These are phyloP conservation scores for Blumeriella jaapii DNA, from an alignment of 2,329 filamentous ascomycete species.

Conservation along the genomic window DNA sequence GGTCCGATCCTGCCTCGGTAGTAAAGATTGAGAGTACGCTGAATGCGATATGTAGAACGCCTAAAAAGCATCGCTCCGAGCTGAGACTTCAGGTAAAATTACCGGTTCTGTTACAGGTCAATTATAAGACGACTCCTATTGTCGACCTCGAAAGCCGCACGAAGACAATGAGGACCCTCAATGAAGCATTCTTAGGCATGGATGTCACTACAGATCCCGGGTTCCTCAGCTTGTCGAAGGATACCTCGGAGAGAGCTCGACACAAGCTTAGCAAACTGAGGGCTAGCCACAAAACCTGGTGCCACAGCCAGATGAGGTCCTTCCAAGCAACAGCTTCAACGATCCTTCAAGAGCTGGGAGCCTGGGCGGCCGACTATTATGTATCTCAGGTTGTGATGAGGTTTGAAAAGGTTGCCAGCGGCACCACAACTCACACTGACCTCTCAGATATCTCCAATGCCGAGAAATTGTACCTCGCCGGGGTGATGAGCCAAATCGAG, in stretches of 20 bases:
- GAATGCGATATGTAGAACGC: constrained; percentile 43
- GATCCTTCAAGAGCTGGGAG: constrained; percentile 47
- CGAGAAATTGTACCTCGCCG: constrained; percentile 45
- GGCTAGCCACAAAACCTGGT: constrained; percentile 37
- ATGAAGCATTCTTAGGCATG: constrained; percentile 28
- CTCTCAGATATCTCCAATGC: constrained; percentile 31
- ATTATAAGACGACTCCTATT: constrained; percentile 4
- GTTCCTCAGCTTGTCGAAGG: constrained; percentile 35
- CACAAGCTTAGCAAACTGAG: constrained; percentile 31
- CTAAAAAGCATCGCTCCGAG: constrained; percentile 42
- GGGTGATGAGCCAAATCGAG: constrained; percentile 33
- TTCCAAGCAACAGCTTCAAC: constrained; percentile 39
- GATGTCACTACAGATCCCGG: constrained; percentile 52
- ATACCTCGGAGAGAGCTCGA: constrained; percentile 32
- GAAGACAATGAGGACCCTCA: constrained; percentile 15
- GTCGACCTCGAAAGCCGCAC: too few species aligned
- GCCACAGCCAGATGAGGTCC: constrained; percentile 42
- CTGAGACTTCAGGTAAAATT: constrained; percentile 23
- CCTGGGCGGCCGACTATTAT: constrained; percentile 59
- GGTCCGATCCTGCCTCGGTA: constrained; percentile 19
- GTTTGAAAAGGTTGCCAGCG: constrained; percentile 35
- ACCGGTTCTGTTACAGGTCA: constrained; percentile 17
- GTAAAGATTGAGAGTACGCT: constrained; percentile 39
- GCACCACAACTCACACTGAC: constrained; percentile 27
- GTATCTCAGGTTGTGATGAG: constrained; percentile 35